phyloP scores from a whole-genome alignment of 2,329 filamentous ascomycete genomes.

The Trichoderma atrobrunneum region DNA sequence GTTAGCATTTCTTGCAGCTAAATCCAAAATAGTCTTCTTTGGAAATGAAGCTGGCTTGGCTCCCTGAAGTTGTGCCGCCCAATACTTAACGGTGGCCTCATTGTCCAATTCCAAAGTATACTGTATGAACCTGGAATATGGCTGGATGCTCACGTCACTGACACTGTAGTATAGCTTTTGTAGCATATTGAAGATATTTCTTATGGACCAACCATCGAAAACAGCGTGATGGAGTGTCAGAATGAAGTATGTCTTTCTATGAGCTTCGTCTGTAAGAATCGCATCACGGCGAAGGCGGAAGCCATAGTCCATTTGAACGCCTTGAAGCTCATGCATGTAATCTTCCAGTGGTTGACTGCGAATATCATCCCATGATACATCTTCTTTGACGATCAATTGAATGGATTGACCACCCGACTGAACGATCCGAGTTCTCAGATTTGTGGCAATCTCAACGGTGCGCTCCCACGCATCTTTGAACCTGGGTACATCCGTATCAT shows the following conservation, averaged over 20 bases:
- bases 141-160: background rate
- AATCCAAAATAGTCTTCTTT: background rate
- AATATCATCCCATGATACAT: background rate
- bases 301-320: background rate
- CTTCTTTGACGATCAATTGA: constrained; percentile 9
- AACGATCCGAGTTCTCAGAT: constrained; percentile 18
- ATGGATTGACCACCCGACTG: background rate
- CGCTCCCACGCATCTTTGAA: constrained; percentile 21
- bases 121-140: constrained; percentile 2
- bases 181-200: background rate
- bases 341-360: background rate
- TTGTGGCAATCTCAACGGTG: background rate
- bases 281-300: background rate
- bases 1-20: background rate
- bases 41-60: background rate
- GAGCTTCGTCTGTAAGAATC: background rate
- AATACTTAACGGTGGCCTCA: constrained; percentile 1
- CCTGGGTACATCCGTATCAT: constrained; percentile 20
- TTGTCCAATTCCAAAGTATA: constrained; percentile 6
- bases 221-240: constrained; percentile 8
- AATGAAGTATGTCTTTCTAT: background rate
- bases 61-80: background rate
- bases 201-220: constrained; percentile 11
- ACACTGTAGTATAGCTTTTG: background rate
- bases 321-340: background rate